These are phyloP conservation scores for Stereum hirsutum DNA, from an alignment of 1,284 basidiomycete genomes.

Conservation along the genomic window DNA sequence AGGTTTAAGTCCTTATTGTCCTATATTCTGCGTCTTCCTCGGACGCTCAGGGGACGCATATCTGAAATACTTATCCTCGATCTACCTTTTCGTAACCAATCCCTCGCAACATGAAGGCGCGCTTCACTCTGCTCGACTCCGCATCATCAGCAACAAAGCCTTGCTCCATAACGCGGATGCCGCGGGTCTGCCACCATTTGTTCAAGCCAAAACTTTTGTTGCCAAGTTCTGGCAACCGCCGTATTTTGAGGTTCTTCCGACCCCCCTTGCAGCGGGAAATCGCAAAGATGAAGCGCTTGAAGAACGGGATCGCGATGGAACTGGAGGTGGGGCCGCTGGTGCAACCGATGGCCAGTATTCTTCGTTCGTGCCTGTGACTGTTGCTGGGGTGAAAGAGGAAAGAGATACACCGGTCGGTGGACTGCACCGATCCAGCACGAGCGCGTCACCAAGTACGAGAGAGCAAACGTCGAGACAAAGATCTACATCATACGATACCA, in stretches of 20 bases:
- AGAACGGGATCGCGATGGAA: too few species aligned
- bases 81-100: slow-evolving; percentile 62
- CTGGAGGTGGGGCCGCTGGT: too few species aligned
- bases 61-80: slow-evolving; percentile 67
- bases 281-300: too few species aligned
- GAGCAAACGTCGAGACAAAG: too few species aligned
- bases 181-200: slow-evolving; percentile 54
- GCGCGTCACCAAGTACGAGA: too few species aligned
- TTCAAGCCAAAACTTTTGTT: slow-evolving; percentile 64
- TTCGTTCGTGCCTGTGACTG: too few species aligned
- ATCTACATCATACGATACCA: too few species aligned
- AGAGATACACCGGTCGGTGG: neutral
- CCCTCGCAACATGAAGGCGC: slow-evolving; percentile 53
- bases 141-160: slow-evolving; percentile 65
- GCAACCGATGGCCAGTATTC: too few species aligned
- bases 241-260: slow-evolving; percentile 25
- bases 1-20: neutral
- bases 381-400: slow-evolving; percentile 5
- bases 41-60: slow-evolving; percentile 60
- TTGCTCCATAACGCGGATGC: slow-evolving; percentile 46
- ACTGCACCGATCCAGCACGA: too few species aligned
- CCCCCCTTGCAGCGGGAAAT: too few species aligned
- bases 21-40: slow-evolving; percentile 1
- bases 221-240: slow-evolving; percentile 57
- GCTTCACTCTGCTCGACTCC: slow-evolving; percentile 53